Percentiles rank a stretch among this genome's conserved stretches.
Conservation (phyloP, 2,329 filamentous ascomycete species). For the Trichoderma koningii region DNA sequence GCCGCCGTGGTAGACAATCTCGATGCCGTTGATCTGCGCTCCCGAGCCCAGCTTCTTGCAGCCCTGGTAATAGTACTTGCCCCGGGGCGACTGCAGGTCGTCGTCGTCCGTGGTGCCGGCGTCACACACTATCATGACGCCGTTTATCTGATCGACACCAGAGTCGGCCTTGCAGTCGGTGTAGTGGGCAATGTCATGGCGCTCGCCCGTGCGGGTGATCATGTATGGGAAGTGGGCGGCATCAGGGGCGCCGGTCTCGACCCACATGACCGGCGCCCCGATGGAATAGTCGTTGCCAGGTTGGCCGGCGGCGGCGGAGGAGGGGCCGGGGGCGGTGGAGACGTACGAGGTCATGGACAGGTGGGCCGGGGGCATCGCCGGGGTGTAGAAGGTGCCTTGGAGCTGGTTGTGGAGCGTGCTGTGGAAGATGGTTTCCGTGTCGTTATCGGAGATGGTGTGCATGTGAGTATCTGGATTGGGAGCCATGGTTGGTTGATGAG, state of each 20-base stretch:
- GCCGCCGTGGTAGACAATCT: conserved; percentile 12
- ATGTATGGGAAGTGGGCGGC: background rate
- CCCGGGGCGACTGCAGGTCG: background rate
- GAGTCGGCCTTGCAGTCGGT: conserved; percentile 1
- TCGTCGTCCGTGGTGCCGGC: background rate
- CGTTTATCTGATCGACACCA: conserved; percentile 23
- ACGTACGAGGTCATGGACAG: background rate
- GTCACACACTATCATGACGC: conserved; percentile 13
- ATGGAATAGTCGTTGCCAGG: background rate
- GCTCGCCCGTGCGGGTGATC: background rate
- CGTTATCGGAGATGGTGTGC: background rate
- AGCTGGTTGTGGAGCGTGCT: background rate
- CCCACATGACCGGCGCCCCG: background rate
- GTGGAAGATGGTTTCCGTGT: background rate
- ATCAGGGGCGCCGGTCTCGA: background rate
- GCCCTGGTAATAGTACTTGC: conserved; percentile 8
- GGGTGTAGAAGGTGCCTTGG: background rate
- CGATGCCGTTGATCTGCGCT: conserved; percentile 17
- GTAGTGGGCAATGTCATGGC: background rate
- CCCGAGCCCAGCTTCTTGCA: conserved; percentile 18
- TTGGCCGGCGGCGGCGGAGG: background rate
- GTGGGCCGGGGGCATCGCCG: background rate
- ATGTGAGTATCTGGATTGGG: background rate
- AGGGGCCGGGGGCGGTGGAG: background rate
- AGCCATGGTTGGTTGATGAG: background rate